Percentiles rank a stretch among this genome's conserved stretches.
Conservation (phyloP, 73 alveolate species). For the Tetrahymena thermophila region DNA sequence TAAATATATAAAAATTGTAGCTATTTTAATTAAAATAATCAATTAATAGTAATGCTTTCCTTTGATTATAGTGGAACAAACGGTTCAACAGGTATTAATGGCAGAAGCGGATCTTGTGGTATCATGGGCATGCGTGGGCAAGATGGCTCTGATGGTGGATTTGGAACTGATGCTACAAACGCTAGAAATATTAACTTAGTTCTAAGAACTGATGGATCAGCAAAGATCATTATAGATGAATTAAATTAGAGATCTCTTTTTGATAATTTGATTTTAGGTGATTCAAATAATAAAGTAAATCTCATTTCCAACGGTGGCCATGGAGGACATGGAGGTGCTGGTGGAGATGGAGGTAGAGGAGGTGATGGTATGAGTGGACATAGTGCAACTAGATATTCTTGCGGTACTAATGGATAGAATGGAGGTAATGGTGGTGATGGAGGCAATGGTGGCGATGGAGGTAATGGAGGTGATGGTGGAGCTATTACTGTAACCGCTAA, state of each 20-base stretch:
- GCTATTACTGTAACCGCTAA: background rate
- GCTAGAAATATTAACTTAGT: background rate
- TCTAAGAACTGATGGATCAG: background rate
- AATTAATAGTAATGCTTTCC: background rate
- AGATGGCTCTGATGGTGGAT: background rate
- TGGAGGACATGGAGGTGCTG: background rate
- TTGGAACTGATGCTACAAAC: background rate
- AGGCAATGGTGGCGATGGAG: background rate
- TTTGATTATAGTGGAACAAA: background rate
- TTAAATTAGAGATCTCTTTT: background rate
- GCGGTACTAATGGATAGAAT: background rate
- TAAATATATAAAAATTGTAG: too few species aligned
- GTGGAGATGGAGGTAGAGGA: background rate
- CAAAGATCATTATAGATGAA: background rate
- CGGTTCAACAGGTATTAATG: background rate
- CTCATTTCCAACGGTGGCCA: background rate
- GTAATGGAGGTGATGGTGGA: background rate
- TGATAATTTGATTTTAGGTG: background rate
- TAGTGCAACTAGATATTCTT: background rate
- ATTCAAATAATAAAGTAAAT: background rate
- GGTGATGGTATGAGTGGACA: background rate
- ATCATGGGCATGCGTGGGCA: background rate
- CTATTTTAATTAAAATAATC: background rate
- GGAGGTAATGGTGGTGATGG: background rate
- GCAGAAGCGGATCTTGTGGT: background rate